Percentiles rank a stretch among this genome's conserved stretches.
These are phyloP conservation scores for Rhodotorula graminis DNA, from an alignment of 768 basidiomycete species.

Conservation along the genomic window DNA sequence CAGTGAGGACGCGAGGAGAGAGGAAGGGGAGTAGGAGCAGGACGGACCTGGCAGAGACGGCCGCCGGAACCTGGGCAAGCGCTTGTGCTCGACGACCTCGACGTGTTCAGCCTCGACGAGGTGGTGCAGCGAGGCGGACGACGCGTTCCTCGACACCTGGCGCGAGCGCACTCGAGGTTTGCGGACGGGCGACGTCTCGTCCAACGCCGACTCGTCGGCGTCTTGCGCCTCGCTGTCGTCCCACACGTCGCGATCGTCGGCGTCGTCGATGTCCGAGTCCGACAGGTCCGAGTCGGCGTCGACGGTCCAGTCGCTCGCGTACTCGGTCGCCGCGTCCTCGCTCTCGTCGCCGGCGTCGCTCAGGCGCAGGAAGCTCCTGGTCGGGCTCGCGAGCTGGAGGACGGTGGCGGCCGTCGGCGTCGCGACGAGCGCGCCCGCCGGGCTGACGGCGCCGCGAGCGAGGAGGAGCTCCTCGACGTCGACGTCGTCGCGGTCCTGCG, in stretches of 20 bases:
- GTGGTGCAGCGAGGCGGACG: constrained; percentile 32
- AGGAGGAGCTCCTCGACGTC: constrained; percentile 45
- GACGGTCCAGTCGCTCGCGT: constrained; percentile 17
- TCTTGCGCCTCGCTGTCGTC: not conserved
- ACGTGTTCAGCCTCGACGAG: constrained; percentile 25
- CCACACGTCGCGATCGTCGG: not conserved
- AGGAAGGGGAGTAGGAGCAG: not conserved
- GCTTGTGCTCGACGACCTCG: not conserved
- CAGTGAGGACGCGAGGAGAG: no score
- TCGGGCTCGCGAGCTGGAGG: not conserved
- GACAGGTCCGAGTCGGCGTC: not conserved
- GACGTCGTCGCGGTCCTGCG: constrained; percentile 46
- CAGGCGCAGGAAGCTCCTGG: not conserved
- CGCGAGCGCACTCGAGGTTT: not conserved
- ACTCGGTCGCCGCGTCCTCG: not conserved
- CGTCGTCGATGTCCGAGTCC: not conserved
- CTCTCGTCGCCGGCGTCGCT: not conserved
- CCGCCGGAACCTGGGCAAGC: not conserved
- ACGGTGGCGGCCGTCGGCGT: not conserved
- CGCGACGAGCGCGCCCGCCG: not conserved
- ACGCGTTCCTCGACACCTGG: constrained; percentile 26
- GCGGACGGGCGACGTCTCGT: constrained; percentile 7
- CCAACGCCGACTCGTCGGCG: constrained; percentile 6
- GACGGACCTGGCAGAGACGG: not conserved
- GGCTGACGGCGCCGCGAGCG: not conserved